Evolutionary conservation across 2,329 filamentous ascomycete genomes (phyloP), one percentile per base, ranked within the genome.

Genomic region (Hypoxylon sp.): DNA sequence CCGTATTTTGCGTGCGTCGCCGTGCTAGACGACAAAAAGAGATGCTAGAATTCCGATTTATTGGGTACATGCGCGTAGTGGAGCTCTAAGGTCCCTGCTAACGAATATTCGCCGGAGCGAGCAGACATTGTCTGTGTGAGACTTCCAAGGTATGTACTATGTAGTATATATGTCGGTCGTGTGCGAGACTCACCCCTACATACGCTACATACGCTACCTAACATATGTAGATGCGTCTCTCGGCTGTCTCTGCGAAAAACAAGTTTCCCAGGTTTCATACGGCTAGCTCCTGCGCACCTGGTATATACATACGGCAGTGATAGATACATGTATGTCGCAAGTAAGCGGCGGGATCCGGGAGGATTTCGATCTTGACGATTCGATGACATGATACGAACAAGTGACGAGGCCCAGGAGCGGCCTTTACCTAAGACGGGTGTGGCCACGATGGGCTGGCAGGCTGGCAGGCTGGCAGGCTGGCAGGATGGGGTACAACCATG

Each of bases 101-200:
- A 64, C 61, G 61, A 64, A 64, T 64, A 64, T 64, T 64, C 58
- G 55, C 58, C 61, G 61, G 61, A 49, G 55, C 61, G 48, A 55
- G 20, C 23, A 57, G 55, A 48, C 40, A 29, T 58, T 49, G 45
- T 51, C 48, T 61, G 15, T 42, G 47, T 60, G 31, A 63, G 57
- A 58, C 58, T 50, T 40, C 45, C 42, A n/a, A n/a, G n/a, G n/a
- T n/a, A n/a, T n/a, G n/a, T n/a, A n/a, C n/a, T n/a, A n/a, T n/a
- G n/a, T n/a, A n/a, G n/a, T n/a, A n/a, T n/a, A n/a, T n/a, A n/a
- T n/a, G n/a, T n/a, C n/a, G n/a, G n/a, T n/a, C n/a, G n/a, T n/a
- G n/a, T n/a, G n/a, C n/a, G n/a, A n/a, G n/a, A n/a, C n/a, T n/a
- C n/a, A n/a, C n/a, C n/a, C n/a, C n/a, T n/a, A n/a, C n/a, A n/a